phyloP scores from a whole-genome alignment of 2,329 filamentous ascomycete genomes.

The Penicillium sumatraense region DNA sequence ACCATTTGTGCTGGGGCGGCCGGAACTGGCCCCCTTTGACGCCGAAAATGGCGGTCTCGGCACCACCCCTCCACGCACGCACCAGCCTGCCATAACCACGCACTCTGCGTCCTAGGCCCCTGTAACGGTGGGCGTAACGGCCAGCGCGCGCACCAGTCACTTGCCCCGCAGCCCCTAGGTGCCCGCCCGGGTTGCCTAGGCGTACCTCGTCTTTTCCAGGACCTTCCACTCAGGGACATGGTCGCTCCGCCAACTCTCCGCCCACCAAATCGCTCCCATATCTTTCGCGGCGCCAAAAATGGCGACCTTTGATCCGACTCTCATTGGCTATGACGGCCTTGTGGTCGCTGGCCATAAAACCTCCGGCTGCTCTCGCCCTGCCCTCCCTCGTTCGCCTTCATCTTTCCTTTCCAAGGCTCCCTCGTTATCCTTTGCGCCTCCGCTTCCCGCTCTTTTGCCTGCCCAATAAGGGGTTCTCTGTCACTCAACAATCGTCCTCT shows the following conservation, averaged over 20 bases:
- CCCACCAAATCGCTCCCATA: not conserved
- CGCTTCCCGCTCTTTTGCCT: too few relatives aligned
- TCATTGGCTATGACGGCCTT: too few relatives aligned
- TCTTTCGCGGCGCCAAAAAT: not conserved
- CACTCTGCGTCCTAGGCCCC: not conserved
- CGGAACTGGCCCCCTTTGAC: conserved; percentile 13
- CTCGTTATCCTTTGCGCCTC: not conserved
- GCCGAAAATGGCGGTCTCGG: conserved; percentile 19
- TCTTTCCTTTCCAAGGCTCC: too few relatives aligned
- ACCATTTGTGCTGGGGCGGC: conserved; percentile 20
- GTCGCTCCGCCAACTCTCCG: not conserved
- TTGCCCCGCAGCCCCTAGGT: too few relatives aligned
- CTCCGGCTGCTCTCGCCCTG: too few relatives aligned
- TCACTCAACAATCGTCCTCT: not conserved
- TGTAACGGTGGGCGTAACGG: not conserved
- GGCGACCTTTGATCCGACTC: not conserved
- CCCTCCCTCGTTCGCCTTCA: too few relatives aligned
- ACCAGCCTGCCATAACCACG: conserved; percentile 12
- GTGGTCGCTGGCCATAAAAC: too few relatives aligned
- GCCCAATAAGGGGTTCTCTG: too few relatives aligned
- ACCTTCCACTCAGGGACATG: not conserved
- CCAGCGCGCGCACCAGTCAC: not conserved
- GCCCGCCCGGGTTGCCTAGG: too few relatives aligned
- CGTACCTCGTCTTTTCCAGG: not conserved
- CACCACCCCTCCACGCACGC: conserved; percentile 15